Conservation (phyloP, 78 protist species). For the Polysphondylium violaceum region DNA sequence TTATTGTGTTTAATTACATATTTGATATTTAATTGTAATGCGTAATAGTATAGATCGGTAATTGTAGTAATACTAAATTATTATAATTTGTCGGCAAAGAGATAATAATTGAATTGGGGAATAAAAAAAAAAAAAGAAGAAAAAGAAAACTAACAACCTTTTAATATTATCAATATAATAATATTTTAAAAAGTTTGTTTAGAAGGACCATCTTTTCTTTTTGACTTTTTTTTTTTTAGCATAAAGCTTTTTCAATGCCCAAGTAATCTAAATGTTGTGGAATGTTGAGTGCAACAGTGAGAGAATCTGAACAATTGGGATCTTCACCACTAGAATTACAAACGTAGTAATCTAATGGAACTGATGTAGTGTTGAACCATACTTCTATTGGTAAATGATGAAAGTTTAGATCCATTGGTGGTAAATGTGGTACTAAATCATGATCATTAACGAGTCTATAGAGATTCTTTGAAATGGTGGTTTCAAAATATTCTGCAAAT, state of each 20-base stretch:
- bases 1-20: no score
- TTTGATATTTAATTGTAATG: no score
- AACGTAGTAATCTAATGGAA: neutral
- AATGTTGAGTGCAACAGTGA: slow-evolving; percentile 13
- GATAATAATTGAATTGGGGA: no score
- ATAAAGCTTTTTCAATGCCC: slow-evolving; percentile 24
- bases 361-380: slow-evolving; percentile 16
- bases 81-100: no score
- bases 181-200: no score
- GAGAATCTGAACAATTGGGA: slow-evolving; percentile 38
- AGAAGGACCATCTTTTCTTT: no score
- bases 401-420: slow-evolving; percentile 28
- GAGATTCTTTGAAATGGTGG: neutral
- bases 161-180: no score
- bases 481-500: slow-evolving; percentile 58
- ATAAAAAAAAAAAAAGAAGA: no score
- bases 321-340: slow-evolving; percentile 68
- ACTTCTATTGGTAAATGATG: slow-evolving; percentile 49
- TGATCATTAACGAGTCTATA: slow-evolving; percentile 30
- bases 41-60: no score
- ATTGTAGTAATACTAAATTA: no score
- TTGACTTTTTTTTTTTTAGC: neutral
- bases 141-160: no score
- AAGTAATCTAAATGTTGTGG: slow-evolving; percentile 41
- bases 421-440: slow-evolving; percentile 67